phyloP scores from a whole-genome alignment of 768 basidiomycete species.

The Termitomyces sp. region DNA sequence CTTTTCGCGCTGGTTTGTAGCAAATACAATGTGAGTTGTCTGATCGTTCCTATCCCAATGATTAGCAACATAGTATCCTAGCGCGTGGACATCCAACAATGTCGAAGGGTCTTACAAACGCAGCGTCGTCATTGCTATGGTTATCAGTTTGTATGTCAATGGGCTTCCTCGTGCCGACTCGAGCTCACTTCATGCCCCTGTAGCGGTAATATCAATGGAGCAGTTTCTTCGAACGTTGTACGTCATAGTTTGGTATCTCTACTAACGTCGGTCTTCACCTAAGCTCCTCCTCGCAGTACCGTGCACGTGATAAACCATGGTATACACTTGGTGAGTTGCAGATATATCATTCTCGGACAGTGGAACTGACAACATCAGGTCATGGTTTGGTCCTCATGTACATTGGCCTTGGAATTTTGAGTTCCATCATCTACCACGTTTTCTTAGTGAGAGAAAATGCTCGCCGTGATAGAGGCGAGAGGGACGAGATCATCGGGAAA shows the following conservation, averaged over 20 bases:
- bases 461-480: constrained; percentile 62
- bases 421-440: constrained; percentile 36
- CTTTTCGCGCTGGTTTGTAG: constrained; percentile 23
- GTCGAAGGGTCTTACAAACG: constrained; percentile 77
- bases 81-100: constrained; percentile 64
- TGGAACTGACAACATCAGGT: constrained; percentile 2
- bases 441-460: constrained; percentile 58
- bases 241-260: constrained; percentile 20
- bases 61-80: constrained; percentile 11
- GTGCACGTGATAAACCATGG: constrained; percentile 62
- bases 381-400: constrained; percentile 63
- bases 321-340: constrained; percentile 44
- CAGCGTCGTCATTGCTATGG: constrained; percentile 66
- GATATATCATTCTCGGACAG: not conserved
- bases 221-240: constrained; percentile 74
- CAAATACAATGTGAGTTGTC: constrained; percentile 44
- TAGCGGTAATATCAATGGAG: constrained; percentile 73
- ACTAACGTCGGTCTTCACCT: not conserved
- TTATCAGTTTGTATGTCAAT: constrained; percentile 52
- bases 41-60: not conserved
- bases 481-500: constrained; percentile 64
- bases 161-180: not conserved
- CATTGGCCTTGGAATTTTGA: constrained; percentile 58
- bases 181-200: not conserved
- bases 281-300: constrained; percentile 41